Percentiles rank a stretch among this genome's conserved stretches.
Conservation (phyloP, 441 rosid species). For the Pelargonium citronellum region DNA sequence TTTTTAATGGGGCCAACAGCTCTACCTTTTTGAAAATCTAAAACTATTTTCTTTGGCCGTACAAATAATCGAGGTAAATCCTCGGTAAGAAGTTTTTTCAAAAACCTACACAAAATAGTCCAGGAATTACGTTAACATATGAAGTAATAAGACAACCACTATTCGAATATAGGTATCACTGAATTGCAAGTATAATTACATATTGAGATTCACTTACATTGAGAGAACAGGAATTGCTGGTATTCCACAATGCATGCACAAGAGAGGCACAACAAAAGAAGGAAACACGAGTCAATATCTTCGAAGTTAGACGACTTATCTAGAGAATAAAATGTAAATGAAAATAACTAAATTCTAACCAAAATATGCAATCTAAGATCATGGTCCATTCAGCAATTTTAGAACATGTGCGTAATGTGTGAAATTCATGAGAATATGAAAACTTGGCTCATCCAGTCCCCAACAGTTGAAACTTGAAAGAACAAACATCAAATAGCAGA, state of each 20-base stretch:
- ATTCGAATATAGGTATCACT: background rate
- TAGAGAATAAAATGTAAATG: background rate
- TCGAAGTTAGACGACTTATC: background rate
- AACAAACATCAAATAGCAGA: background rate
- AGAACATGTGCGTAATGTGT: background rate
- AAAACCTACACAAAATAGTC: constrained; percentile 50
- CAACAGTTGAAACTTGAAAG: constrained; percentile 7
- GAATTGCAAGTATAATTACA: background rate
- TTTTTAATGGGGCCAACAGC: constrained; percentile 77
- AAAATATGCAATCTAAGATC: background rate
- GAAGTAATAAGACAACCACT: background rate
- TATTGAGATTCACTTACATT: constrained; percentile 56
- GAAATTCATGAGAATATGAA: background rate
- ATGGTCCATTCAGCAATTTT: background rate
- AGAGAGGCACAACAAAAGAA: constrained; percentile 29
- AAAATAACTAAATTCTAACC: background rate
- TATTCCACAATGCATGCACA: constrained; percentile 35
- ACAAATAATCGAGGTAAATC: constrained; percentile 89
- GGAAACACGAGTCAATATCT: constrained; percentile 31
- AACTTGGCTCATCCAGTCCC: constrained; percentile 12
- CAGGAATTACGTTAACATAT: background rate
- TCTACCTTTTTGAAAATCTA: constrained; percentile 88
- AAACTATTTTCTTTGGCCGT: constrained; percentile 91
- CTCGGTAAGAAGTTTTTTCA: constrained; percentile 83
- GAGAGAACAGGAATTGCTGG: constrained; percentile 97